A percentile compares a stretch with the other conserved stretches of the same genome.
phyloP scores from a whole-genome alignment of 2,329 filamentous ascomycete genomes.

The Proliferodiscus dingleyae region DNA sequence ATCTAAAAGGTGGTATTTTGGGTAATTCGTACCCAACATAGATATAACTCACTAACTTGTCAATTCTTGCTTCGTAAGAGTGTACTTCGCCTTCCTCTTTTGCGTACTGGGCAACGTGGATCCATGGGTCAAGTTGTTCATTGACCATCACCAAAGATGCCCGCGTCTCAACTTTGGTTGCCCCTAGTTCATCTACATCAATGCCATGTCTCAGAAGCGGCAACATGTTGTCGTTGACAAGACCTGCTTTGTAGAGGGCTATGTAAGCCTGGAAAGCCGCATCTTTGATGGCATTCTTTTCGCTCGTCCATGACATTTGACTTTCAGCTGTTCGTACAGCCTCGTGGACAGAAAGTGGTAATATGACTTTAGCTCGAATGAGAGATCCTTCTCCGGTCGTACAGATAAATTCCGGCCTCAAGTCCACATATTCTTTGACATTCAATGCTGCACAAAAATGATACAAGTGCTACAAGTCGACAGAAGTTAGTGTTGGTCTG shows the following conservation, averaged over 20 bases:
- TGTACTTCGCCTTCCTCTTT: constrained; percentile 47
- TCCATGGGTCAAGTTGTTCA: constrained; percentile 36
- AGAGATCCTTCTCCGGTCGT: constrained; percentile 36
- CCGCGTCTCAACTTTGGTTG: constrained; percentile 46
- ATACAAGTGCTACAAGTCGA: constrained; percentile 53
- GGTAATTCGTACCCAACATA: constrained; percentile 21
- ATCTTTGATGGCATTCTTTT: constrained; percentile 62
- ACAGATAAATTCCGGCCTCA: constrained; percentile 60
- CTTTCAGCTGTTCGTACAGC: constrained; percentile 52
- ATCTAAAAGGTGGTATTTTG: constrained; percentile 14
- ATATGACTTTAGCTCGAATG: constrained; percentile 56
- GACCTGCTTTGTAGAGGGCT: constrained; percentile 60
- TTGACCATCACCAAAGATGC: constrained; percentile 33
- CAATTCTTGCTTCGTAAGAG: constrained; percentile 32
- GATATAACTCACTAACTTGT: constrained; percentile 12
- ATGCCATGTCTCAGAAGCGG: constrained; percentile 43
- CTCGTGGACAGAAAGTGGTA: constrained; percentile 67
- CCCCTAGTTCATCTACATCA: constrained; percentile 43
- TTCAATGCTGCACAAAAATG: constrained; percentile 69
- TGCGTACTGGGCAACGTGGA: constrained; percentile 31
- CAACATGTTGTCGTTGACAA: constrained; percentile 75
- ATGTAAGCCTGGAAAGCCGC: constrained; percentile 73
- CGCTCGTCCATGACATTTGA: constrained; percentile 56
- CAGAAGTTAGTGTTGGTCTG: too few relatives aligned
- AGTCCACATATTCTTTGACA: constrained; percentile 54